Evolutionary conservation across 345 rosid species (phyloP), one percentile per base, ranked within the genome.

Genomic region (Gynandropsis gynandra): DNA sequence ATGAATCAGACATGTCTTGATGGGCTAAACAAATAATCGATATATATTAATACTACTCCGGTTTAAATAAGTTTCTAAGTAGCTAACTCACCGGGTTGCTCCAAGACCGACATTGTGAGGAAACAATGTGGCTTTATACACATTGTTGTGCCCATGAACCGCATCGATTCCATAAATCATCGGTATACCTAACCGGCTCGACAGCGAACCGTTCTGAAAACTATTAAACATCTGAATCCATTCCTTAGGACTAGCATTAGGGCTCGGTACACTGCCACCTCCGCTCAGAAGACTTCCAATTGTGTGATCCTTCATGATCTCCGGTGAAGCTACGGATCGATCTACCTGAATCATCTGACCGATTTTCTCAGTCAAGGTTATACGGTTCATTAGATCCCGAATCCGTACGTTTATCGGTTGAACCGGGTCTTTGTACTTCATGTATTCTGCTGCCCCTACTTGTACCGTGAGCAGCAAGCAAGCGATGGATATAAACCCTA

Each of bases 21-120:
- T n/a, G n/a, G n/a, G n/a, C n/a, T n/a, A n/a, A n/a, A n/a, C n/a
- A n/a, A n/a, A n/a, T n/a, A n/a, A n/a, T n/a, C n/a, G n/a, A n/a
- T n/a, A n/a, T n/a, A n/a, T n/a, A n/a, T n/a, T n/a, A n/a, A n/a
- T n/a, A n/a, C n/a, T n/a, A n/a, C n/a, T n/a, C n/a, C n/a, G n/a
- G n/a, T n/a, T n/a, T n/a, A n/a, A n/a, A n/a, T n/a, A n/a, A n/a
- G n/a, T n/a, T n/a, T n/a, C n/a, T n/a, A n/a, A n/a, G n/a, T n/a
- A n/a, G n/a, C n/a, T n/a, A n/a, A n/a, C n/a, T n/a, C n/a, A n/a
- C n/a, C n/a, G n/a, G n/a, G n/a, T n/a, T n/a, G 81, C 80, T 18
- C 90, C 84, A 0, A 83, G 74, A 1, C 84, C 84, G 16, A 83
- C 59, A 19, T 83, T 83, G 59, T 83, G 90, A 38, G 90, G 90